Base-by-base conservation (phyloP, 2,329 filamentous ascomycete genomes). In the Colletotrichum sansevieriae region DNA sequence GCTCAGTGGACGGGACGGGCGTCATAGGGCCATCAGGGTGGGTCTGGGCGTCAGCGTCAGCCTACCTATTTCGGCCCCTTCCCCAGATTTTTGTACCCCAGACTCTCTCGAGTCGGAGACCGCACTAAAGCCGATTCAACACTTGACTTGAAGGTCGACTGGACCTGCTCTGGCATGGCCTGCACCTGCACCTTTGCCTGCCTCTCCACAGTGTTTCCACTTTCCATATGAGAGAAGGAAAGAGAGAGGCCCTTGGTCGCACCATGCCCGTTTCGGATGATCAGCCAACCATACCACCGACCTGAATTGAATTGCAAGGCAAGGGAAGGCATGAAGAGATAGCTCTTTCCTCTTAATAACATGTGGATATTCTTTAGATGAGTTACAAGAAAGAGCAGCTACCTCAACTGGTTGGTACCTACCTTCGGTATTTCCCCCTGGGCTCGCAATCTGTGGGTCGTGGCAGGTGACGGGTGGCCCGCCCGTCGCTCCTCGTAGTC, bases 41-140 rank as follows among this genome's bases (percentile, higher is more conserved):
- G 57, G 57, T 11, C 43, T 44, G 15, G n/a, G 64, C 67, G 41
- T 18, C 29, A 29, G 29, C 29, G 8, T 29, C 29, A 9, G 29
- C 29, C 29, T 29, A 29, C 9, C 9, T n/a, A n/a, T n/a, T n/a
- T 29, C 9, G 29, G 7, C 29, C 29, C 29, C 29, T 70, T 68
- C 67, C 67, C 67, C 67, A 67, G 67, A 68, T 58, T 70, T 63
- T 18, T 18, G 18, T 70, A 70, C 67, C 67, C 67, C 67, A 63
- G 63, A 70, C 63, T 59, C 49, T 54, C 25, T n/a, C 49, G 49
- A 35, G 49, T 54, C 54, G 61, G 54, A 67, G 51, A 57, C 62
- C 65, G 65, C 54, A 59, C 65, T 65, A 68, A 68, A 43, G 61
- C 65, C 65, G 65, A 68, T 63, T 54, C 49, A 29, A 54, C n/a